Percentiles rank a stretch among this genome's conserved stretches.
These are phyloP conservation scores for Boletus sp. DNA, from an alignment of 768 basidiomycete genomes.

Conservation along the genomic window DNA sequence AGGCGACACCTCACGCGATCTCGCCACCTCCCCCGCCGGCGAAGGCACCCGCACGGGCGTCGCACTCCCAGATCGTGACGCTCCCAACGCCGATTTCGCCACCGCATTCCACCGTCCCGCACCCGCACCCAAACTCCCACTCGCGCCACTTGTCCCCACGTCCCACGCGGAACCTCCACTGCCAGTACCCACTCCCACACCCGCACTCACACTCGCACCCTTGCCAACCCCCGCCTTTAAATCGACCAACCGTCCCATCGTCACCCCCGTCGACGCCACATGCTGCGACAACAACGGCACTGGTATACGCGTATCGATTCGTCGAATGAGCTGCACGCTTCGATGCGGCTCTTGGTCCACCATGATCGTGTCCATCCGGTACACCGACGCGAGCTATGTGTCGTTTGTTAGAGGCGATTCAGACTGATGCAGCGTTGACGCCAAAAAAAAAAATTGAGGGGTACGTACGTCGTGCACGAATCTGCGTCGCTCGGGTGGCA, in stretches of 20 bases:
- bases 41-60: constrained; percentile 20
- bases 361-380: constrained; percentile 80
- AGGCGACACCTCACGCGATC: constrained; percentile 9
- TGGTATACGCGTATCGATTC: constrained; percentile 81
- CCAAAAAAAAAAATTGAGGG: neutral
- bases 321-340: constrained; percentile 77
- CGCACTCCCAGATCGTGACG: neutral
- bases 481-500: constrained; percentile 74
- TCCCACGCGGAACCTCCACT: neutral
- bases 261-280: constrained; percentile 31
- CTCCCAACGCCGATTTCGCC: constrained; percentile 12
- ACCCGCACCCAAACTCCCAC: neutral
- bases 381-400: constrained; percentile 65
- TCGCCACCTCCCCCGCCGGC: constrained; percentile 5
- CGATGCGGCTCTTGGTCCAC: constrained; percentile 90
- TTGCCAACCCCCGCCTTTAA: constrained; percentile 35
- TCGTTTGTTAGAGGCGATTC: neutral
- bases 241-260: constrained; percentile 61
- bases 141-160: neutral
- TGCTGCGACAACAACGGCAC: constrained; percentile 59
- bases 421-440: neutral
- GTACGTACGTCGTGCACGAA: constrained; percentile 73
- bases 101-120: constrained; percentile 19
- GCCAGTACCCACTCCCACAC: neutral
- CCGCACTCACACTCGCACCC: neutral